These are phyloP conservation scores for Ganoderma sinense DNA, from an alignment of 1,284 basidiomycete species.

Conservation along the genomic window DNA sequence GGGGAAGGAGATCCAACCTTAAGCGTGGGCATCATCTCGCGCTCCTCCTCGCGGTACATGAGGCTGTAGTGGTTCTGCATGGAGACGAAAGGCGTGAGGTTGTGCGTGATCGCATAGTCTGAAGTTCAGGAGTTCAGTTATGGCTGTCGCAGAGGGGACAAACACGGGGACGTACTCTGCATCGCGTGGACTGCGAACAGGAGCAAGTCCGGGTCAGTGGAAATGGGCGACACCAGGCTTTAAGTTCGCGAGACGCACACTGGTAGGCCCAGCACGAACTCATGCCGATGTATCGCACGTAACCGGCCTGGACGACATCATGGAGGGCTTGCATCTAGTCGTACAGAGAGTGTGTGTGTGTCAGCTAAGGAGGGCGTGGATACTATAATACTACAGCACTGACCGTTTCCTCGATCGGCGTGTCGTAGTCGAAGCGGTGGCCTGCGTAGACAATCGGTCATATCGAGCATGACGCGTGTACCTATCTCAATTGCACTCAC, in stretches of 20 bases:
- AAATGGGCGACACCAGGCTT: not conserved
- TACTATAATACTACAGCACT: not conserved
- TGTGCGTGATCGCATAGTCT: slow-evolving; percentile 44
- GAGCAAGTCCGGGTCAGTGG: not conserved
- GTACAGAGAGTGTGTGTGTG: not conserved
- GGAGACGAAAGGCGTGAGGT: slow-evolving; percentile 56
- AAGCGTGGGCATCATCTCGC: slow-evolving; percentile 53
- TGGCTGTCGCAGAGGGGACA: not conserved
- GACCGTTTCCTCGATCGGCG: slow-evolving; percentile 47
- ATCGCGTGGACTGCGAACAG: slow-evolving; percentile 37
- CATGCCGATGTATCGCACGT: slow-evolving; percentile 50
- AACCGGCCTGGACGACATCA: slow-evolving; percentile 45
- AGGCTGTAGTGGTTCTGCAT: slow-evolving; percentile 58
- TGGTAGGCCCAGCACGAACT: slow-evolving; percentile 45
- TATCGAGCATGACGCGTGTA: not conserved
- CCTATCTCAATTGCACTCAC: slow-evolving; percentile 6
- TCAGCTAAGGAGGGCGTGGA: not conserved
- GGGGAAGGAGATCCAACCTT: not conserved
- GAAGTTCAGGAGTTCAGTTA: not conserved
- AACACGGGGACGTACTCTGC: slow-evolving; percentile 29
- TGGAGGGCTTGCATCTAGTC: slow-evolving; percentile 44
- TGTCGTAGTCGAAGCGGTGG: slow-evolving; percentile 54
- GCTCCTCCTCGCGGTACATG: slow-evolving; percentile 55
- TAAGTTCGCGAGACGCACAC: slow-evolving; percentile 37
- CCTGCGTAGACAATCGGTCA: slow-evolving; percentile 50